Evolutionary conservation across 2,329 filamentous ascomycete genomes (phyloP), one percentile per base, ranked within the genome.

Genomic region (Aspergillus sp.): DNA sequence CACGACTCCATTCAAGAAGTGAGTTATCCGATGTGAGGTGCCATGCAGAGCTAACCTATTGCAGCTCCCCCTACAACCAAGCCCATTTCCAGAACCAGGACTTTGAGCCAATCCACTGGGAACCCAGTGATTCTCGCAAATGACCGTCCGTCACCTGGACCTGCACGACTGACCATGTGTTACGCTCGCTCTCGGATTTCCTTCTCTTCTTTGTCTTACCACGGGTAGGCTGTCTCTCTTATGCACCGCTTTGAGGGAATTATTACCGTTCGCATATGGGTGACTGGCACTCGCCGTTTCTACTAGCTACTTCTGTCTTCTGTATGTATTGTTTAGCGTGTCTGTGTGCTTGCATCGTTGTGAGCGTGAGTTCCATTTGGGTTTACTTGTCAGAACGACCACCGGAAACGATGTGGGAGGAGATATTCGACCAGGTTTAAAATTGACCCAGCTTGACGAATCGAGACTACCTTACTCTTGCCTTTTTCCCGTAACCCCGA

Each of bases 11-110:
- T 74, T 75, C 41, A 71, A 72, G 57, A 75, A 75, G 73, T 75
- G 58, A 62, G 65, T 58, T 17, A 32, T 41, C 16, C 33, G 17
- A 16, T 2, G 24, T 5, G 5, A 26, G 8, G 16, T 45, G 16
- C 19, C 22, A 33, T 43, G 35, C 11, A 16, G 13, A 16, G 1
- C 9, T 19, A 50, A 19, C 47, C 55, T 47, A 59, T 42, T 14
- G 32, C 19, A 76, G 74, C 54, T 76, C 73, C 10, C 69, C 73
- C 8, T 71, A 73, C 64, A 74, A 76, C 56, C 71, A 74, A 55
- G 72, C 74, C 42, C 72, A 78, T 61, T 76, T 76, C 60, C 68
- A 73, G 50, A 73, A 78, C 55, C 63, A 70, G 30, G 66, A 77
- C 50, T 75, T 78, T 51, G 68, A 78, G 53, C 74, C 74, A 13